A percentile compares a stretch with the other conserved stretches of the same genome.
These are phyloP conservation scores for Pyricularia sp. DNA, from an alignment of 2,329 filamentous ascomycete species.

Conservation along the genomic window DNA sequence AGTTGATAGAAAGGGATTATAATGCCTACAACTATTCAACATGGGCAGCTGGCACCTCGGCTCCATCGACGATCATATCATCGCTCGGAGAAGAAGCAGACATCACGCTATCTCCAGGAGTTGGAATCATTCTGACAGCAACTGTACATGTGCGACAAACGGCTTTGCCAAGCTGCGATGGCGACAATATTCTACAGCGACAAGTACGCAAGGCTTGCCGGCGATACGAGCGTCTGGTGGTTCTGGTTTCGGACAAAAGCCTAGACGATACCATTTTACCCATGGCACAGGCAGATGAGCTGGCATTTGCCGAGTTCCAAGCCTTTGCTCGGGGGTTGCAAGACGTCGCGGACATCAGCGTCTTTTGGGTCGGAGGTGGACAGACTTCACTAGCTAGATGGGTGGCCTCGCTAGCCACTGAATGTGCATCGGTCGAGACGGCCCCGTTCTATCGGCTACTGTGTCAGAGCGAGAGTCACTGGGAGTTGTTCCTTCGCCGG, in stretches of 20 bases:
- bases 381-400: slow-evolving; percentile 41
- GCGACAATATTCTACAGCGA: slow-evolving; percentile 39
- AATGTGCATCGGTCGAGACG: slow-evolving; percentile 14
- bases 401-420: slow-evolving; percentile 40
- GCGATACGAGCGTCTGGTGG: slow-evolving; percentile 57
- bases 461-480: slow-evolving; percentile 50
- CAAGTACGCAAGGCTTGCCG: slow-evolving; percentile 41
- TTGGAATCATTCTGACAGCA: slow-evolving; percentile 61
- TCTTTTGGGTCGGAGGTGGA: slow-evolving; percentile 41
- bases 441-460: slow-evolving; percentile 17
- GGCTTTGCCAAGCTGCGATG: slow-evolving; percentile 44
- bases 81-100: slow-evolving; percentile 42
- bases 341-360: slow-evolving; percentile 26
- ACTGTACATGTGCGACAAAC: slow-evolving; percentile 65
- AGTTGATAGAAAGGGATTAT: slow-evolving; percentile 19
- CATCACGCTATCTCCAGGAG: slow-evolving; percentile 58
- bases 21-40: slow-evolving; percentile 12
- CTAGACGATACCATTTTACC: slow-evolving; percentile 27
- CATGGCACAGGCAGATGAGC: slow-evolving; percentile 29
- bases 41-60: slow-evolving; percentile 14
- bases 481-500: slow-evolving; percentile 58
- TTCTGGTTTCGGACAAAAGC: slow-evolving; percentile 55
- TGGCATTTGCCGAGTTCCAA: slow-evolving; percentile 39
- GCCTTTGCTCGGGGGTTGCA: slow-evolving; percentile 34
- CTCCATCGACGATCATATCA: slow-evolving; percentile 7